A percentile compares a stretch with the other conserved stretches of the same genome.
Evolutionary conservation across 768 basidiomycete species (phyloP).

Genomic region (Auriculariales sp.): DNA sequence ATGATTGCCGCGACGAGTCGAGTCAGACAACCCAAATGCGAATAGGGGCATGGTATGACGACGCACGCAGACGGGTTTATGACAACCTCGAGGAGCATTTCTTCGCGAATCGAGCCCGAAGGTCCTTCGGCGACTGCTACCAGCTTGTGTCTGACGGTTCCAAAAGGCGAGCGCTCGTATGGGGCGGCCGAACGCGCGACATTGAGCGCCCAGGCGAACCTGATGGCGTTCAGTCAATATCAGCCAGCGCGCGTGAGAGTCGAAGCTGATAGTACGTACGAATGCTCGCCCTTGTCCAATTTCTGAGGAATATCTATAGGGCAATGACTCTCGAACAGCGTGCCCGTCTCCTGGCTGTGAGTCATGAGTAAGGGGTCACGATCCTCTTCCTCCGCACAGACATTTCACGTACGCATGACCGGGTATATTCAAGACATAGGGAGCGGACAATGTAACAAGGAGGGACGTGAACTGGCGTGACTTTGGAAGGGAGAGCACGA

Average conservation of each 20-base stretch:
- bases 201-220: not conserved
- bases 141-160: not conserved
- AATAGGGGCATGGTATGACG: not conserved
- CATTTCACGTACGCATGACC: not conserved
- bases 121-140: not conserved
- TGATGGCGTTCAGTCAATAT: not conserved
- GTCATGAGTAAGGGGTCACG: not conserved
- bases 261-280: not conserved
- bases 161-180: not conserved
- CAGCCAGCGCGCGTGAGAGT: not conserved
- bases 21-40: not conserved
- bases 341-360: not conserved
- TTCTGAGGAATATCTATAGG: not conserved
- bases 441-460: not conserved
- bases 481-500: not conserved
- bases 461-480: not conserved
- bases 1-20: no score
- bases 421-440: not conserved
- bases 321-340: not conserved
- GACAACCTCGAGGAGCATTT: not conserved
- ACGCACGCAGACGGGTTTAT: not conserved
- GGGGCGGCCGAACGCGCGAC: not conserved
- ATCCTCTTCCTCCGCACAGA: not conserved
- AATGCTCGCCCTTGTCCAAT: not conserved
- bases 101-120: not conserved